These are phyloP conservation scores for Paraphysoderma sedebokerense DNA, from an alignment of 371 early-diverging fungal genomes.

Conservation along the genomic window DNA sequence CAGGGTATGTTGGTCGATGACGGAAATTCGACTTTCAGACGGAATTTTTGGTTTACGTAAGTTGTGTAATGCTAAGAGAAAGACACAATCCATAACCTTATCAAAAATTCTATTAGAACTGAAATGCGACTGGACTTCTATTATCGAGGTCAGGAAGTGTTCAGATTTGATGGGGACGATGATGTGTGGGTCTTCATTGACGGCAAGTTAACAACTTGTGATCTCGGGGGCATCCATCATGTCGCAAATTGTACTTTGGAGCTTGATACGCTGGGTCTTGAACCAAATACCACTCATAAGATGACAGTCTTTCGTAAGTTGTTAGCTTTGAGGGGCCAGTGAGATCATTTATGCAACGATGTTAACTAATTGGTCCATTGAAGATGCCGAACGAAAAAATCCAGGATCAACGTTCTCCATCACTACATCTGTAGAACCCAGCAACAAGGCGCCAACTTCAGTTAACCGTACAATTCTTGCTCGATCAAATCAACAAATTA, in stretches of 20 bases:
- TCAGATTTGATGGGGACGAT: constrained; percentile 6
- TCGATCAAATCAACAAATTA: not conserved
- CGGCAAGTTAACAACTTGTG: constrained; percentile 5
- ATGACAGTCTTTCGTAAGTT: constrained; percentile 3
- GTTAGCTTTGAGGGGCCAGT: too few relatives aligned
- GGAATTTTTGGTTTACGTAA: constrained; percentile 1
- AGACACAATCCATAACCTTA: too few relatives aligned
- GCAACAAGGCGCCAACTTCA: constrained; percentile 3
- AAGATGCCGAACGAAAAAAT: constrained; percentile 5
- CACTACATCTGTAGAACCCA: constrained; percentile 6
- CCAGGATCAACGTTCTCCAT: constrained; percentile 1
- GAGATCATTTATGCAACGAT: too few relatives aligned
- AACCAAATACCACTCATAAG: not conserved
- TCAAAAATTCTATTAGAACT: constrained; percentile 2
- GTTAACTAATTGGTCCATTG: too few relatives aligned
- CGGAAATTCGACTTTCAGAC: too few relatives aligned
- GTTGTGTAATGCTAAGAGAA: too few relatives aligned
- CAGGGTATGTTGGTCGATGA: not conserved
- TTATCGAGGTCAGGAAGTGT: constrained; percentile 5
- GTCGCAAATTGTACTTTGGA: not conserved
- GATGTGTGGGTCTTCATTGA: constrained; percentile 9
- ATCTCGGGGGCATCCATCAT: constrained; percentile 7
- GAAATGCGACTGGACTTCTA: not conserved
- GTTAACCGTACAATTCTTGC: not conserved
- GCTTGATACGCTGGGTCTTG: not conserved